phyloP scores from a whole-genome alignment of 2,329 filamentous ascomycete genomes.

The Corinectria fuckeliana region DNA sequence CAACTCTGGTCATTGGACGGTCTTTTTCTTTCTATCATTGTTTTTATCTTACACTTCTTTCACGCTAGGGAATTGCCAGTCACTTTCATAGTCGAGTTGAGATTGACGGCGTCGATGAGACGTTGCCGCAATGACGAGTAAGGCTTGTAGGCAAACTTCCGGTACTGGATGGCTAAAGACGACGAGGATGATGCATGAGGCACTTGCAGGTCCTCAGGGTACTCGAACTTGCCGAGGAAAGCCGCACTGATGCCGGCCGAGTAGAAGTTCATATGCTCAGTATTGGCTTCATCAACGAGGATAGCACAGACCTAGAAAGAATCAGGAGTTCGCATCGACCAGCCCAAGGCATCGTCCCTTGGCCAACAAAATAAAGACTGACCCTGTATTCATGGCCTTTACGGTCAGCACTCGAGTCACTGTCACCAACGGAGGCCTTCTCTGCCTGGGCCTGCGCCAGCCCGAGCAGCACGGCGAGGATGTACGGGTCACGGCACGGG shows the following conservation, averaged over 20 bases:
- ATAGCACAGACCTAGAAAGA: slow-evolving; percentile 23
- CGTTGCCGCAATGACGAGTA: slow-evolving; percentile 25
- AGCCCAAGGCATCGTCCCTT: neutral
- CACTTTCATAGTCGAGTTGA: neutral
- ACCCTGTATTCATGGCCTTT: slow-evolving; percentile 26
- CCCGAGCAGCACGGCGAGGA: slow-evolving; percentile 32
- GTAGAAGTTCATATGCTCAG: slow-evolving; percentile 32
- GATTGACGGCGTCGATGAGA: slow-evolving; percentile 10
- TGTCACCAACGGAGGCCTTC: neutral
- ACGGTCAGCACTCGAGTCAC: neutral
- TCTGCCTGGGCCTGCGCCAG: slow-evolving; percentile 35
- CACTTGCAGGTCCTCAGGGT: slow-evolving; percentile 17
- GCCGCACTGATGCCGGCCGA: slow-evolving; percentile 19
- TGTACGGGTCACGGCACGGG: slow-evolving; percentile 32
- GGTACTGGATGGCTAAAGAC: slow-evolving; percentile 15
- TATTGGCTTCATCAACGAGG: slow-evolving; percentile 27
- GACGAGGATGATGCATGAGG: neutral
- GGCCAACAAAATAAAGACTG: neutral
- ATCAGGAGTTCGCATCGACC: neutral
- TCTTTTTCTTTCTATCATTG: neutral
- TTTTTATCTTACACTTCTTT: neutral
- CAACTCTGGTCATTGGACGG: neutral
- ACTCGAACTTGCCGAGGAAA: slow-evolving; percentile 35
- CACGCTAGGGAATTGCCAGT: neutral
- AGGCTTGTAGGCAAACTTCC: slow-evolving; percentile 23